Percentiles rank a stretch among this genome's conserved stretches.
Conservation (phyloP, 2,329 filamentous ascomycete species). For the Thielaviopsis musarum region DNA sequence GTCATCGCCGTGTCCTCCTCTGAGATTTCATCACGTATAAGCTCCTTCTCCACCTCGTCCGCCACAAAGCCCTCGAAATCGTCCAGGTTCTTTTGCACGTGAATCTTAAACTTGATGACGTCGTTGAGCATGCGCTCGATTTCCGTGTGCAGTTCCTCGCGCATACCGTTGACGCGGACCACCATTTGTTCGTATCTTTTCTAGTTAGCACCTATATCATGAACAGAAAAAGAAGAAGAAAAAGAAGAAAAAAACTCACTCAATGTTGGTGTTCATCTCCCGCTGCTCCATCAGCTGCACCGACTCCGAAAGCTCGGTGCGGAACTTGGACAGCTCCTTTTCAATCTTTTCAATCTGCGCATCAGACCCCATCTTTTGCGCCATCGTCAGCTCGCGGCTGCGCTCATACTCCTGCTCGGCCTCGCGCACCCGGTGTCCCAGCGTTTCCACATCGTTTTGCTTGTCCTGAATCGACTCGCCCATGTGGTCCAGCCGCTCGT, state of each 20-base stretch:
- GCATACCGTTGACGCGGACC: slow-evolving; percentile 62
- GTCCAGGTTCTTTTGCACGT: slow-evolving; percentile 81
- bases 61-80: slow-evolving; percentile 89
- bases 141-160: slow-evolving; percentile 96
- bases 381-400: slow-evolving; percentile 70
- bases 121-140: slow-evolving; percentile 93
- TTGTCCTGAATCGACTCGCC: slow-evolving; percentile 97
- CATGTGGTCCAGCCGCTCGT: slow-evolving; percentile 83
- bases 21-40: slow-evolving; percentile 44
- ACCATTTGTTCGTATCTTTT: slow-evolving; percentile 76
- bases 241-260: slow-evolving; percentile 38
- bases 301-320: slow-evolving; percentile 63
- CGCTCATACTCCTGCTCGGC: slow-evolving; percentile 90
- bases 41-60: slow-evolving; percentile 77
- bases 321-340: slow-evolving; percentile 91
- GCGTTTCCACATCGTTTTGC: slow-evolving; percentile 73
- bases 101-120: slow-evolving; percentile 96
- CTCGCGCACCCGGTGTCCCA: slow-evolving; percentile 73
- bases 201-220: neutral
- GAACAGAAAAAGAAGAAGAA: neutral
- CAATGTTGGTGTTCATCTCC: slow-evolving; percentile 92
- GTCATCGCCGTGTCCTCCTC: slow-evolving; percentile 35
- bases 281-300: slow-evolving; percentile 86
- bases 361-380: slow-evolving; percentile 77
- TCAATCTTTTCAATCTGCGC: slow-evolving; percentile 98